Evolutionary conservation across 345 rosid species (phyloP), one percentile per base, ranked within the genome.

Genomic region (Limnanthes douglasii): DNA sequence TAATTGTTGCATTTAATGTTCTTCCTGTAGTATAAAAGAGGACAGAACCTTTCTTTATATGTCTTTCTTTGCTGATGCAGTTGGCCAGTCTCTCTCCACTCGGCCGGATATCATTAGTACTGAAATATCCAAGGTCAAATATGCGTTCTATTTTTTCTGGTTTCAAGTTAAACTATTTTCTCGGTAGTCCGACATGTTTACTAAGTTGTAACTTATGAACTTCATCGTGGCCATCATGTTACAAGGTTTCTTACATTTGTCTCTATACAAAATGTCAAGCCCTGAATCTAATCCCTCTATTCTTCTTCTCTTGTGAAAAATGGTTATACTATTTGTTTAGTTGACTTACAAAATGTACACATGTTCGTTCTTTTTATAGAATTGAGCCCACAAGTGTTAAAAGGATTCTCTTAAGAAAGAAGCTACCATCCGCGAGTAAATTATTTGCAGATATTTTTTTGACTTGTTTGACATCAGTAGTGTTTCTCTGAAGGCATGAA

Each of bases 81-180:
- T 82, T 71, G 95, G 95, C 31, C 97, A 86, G 64, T 82, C 97
- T n/a, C 80, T 86, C 48, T 75, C 97, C 51, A 86, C 97, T 0
- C 70, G 97, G 59, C 97, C 95, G 24, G 97, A 86, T 62, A 68
- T 86, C 38, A 82, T 72, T 45, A 94, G 97, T 54, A 46, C 85
- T 37, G 95, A 78, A 60, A 73, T 68, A 59, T 56, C 88, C 58
- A 86, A 86, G 97, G 97, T 86, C 22, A 61, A 70, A 22, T 55
- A 42, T 16, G 31, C 20, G 25, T 36, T 37, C 21, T 22, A 29
- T 30, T 41, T 15, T 7, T 11, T 4, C 8, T 28, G 14, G 11
- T 39, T 13, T 34, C 10, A 2, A 10, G 13, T 3, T 11, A 18
- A 17, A 8, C 6, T 37, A n/a, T 36, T 20, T 24, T 50, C 34